Base-by-base conservation (phyloP, 2,329 filamentous ascomycete genomes). In the Aureobasidium namibiae region DNA sequence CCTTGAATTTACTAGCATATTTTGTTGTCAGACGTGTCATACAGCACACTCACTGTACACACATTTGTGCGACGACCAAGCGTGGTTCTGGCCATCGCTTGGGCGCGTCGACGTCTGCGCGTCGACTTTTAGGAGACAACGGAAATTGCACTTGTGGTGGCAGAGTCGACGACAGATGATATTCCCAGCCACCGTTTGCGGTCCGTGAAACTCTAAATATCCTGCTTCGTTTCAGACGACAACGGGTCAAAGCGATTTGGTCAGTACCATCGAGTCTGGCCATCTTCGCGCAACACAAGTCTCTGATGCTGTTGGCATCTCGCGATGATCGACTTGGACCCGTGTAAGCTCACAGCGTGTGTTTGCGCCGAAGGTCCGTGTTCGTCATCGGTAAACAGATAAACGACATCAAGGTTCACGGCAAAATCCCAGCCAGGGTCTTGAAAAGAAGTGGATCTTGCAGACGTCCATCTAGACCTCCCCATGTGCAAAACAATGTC, bases 151-250 rank as follows among this genome's bases (percentile, higher is more conserved):
- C 14, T 52, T 34, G 21, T 33, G 13, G 46, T 49, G 46, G 42
- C 42, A 18, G 42, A 49, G 46, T 49, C 46, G 31, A 29, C 21
- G 13, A 21, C 26, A 14, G 14, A 52, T 39, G 9, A 52, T 24
- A 38, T 39, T 26, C 23, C 42, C 48, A 52, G 48, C 34, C 48
- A 52, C 48, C 48, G n/a, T 26, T 39, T 52, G 34, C 21, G 33
- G 48, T 38, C 33, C 33, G 34, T 23, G 31, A 52, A 52, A 52
- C 33, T 52, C 48, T 38, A 52, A 52, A 52, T 39, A n/a, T 21
- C 48, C 48, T 52, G 48, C 23, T 52, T 52, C 23, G 48, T 52
- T 52, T 52, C 48, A 52, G 18, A 39, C 39, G 34, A 39, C 48
- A 52, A 52, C 48, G 48, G 48, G 29, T 9, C 41, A 10, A 44